Base-by-base conservation (phyloP, 1,139 yeast genomes). In the Debaryomyces sp. region DNA sequence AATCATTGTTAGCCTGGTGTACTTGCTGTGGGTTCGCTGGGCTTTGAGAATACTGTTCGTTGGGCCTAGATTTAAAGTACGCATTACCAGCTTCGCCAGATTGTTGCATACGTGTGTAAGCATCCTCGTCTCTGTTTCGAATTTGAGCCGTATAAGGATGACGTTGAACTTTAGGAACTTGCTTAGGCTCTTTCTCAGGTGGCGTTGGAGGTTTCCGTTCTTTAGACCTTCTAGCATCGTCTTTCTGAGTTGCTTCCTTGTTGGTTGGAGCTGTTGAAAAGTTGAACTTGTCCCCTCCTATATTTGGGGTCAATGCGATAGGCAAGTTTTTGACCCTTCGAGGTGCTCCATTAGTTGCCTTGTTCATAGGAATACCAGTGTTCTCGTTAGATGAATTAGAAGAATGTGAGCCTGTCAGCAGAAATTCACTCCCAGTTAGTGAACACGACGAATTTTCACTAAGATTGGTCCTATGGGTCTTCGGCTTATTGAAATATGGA, bases 391-490 rank as follows among this genome's bases (percentile, higher is more conserved):
- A 69, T 5, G 76, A 68, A 47, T 64, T 59, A 35, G 72, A 70
- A 5, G 75, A 68, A 29, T 65, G 68, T 24, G 74, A 70, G 23
- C 65, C 67, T 21, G 64, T 57, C 29, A 66, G 55, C 68, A 66
- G 70, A 43, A 70, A 66, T 27, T 70, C 75, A 51, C 70, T 64
- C 7, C 67, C 71, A 43, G 60, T 60, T 27, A 60, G 54, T n/a
- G 73, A 61, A 17, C 53, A 54, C 15, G 54, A 44, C 23, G 62
- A 54, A 32, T 41, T 45, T 9, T 41, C 35, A 30, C 43, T 41
- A n/a, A 10, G 36, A n/a, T 41, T 29, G 22, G 43, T 29, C 3
- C 6, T 12, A 41, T 41, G 37, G 17, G 26, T 41, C 35, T 23
- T 22, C 12, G 42, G 35, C 12, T 32, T 44, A 39, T 40, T 47